Conservation (phyloP, 2,329 filamentous ascomycete species). For the Colletotrichum eleusines region DNA sequence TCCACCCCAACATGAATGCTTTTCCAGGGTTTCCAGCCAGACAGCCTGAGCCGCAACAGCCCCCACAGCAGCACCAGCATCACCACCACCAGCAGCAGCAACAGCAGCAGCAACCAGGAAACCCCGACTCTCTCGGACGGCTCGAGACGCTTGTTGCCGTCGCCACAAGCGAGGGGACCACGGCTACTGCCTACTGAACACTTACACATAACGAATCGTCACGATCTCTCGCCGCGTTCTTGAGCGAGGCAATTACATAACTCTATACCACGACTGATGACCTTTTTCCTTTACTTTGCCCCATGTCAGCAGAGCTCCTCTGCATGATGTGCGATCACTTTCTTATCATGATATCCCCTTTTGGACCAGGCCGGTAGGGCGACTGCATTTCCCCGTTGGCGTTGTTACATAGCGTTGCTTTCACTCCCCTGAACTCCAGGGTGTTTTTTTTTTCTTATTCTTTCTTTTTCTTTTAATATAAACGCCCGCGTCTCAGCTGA, state of each 20-base stretch:
- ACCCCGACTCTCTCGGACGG: conserved; percentile 52
- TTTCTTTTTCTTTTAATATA: too few relatives aligned
- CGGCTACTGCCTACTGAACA: conserved; percentile 55
- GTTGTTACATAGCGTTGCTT: conserved; percentile 40
- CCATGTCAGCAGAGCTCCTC: conserved; percentile 21
- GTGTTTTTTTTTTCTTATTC: too few relatives aligned
- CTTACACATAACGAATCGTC: not conserved
- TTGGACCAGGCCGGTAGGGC: conserved; percentile 17
- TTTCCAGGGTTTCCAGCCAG: conserved; percentile 64
- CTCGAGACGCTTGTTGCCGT: conserved; percentile 60
- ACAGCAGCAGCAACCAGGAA: conserved; percentile 43
- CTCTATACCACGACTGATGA: conserved; percentile 35
- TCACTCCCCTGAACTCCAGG: not conserved
- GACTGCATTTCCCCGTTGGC: conserved; percentile 28
- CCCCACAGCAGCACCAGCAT: conserved; percentile 36
- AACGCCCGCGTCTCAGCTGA: conserved; percentile 12
- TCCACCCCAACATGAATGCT: conserved; percentile 67
- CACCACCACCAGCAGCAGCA: conserved; percentile 38
- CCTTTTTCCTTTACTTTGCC: conserved; percentile 5
- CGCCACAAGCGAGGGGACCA: conserved; percentile 58
- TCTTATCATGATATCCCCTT: conserved; percentile 39
- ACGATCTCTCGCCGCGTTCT: not conserved
- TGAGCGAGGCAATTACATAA: not conserved
- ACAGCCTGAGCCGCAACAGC: conserved; percentile 45
- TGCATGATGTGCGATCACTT: conserved; percentile 34